Base-by-base conservation (phyloP, 202 grass and related monocot species). In the Bolboschoenoplectus hybrid region DNA sequence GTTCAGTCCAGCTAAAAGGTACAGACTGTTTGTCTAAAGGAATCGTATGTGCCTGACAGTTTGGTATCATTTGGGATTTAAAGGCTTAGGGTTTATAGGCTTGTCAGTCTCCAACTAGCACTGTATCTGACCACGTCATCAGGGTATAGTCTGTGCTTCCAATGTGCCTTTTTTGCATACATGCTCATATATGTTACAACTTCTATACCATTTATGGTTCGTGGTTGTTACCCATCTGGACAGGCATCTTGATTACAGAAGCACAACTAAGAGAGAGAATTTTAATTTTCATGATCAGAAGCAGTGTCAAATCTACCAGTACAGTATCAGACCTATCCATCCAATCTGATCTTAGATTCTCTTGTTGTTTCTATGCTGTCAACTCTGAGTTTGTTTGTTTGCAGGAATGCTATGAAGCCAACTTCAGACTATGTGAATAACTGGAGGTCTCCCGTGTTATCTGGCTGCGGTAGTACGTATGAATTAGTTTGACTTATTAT, bases 1-100 rank as follows among this genome's bases (percentile, higher is more conserved):
- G 82, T 8, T 68, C 77, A n/a, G 82, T 69, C 20, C 45, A 79
- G 45, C 84, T 64, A n/a, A 76, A 79, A 60, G 75, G 75, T 80
- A 80, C 16, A 41, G 12, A 60, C 8, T 51, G 3, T 60, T 60
- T 60, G 32, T 80, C 8, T 60, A 57, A 80, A 58, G 53, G 7
- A 58, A n/a, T 56, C 60, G 52, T 43, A 19, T 19, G 36, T 41
- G 2, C 34, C 52, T 57, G 11, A 17, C 12, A 38, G 9, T 57
- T 13, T 56, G 50, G 12, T 78, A 13, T 7, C 6, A 17, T 38
- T 74, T 45, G 19, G 11, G 74, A 38, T 77, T 77, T 47, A 1
- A 16, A 14, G 47, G 19, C 5, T 47, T 17, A 36, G 49, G 9
- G 1, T 36, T 53, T 76, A 38, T 76, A 53, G 49, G n/a, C 19